Percentiles rank a stretch among this genome's conserved stretches.
These are phyloP conservation scores for Neltuma alba DNA, from an alignment of 306 rosid species.

Conservation along the genomic window DNA sequence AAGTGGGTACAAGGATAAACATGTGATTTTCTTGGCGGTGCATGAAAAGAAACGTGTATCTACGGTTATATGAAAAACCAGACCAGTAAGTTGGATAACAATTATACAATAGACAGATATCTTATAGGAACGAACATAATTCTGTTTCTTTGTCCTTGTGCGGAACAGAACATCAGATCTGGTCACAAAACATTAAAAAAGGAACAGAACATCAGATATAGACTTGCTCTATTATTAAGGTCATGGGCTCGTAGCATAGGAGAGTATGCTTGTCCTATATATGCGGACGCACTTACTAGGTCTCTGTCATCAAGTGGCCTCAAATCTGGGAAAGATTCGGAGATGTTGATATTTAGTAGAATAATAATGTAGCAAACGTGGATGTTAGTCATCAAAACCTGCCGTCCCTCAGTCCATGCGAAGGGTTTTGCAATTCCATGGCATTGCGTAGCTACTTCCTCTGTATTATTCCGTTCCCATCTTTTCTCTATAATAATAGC, in stretches of 20 bases:
- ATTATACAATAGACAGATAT: conserved; percentile 15
- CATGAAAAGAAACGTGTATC: not conserved
- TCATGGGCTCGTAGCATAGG: conserved; percentile 2
- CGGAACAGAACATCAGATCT: conserved; percentile 26
- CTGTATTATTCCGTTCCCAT: conserved; percentile 1
- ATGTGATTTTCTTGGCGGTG: not conserved
- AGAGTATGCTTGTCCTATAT: conserved; percentile 51
- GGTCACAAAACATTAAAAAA: no score
- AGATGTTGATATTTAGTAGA: conserved; percentile 22
- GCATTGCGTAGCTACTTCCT: not conserved
- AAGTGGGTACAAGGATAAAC: conserved; percentile 19
- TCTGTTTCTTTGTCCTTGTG: conserved; percentile 36
- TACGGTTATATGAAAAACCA: conserved; percentile 17
- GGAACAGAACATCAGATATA: conserved; percentile 24
- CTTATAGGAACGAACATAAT: not conserved
- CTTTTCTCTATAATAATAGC: not conserved
- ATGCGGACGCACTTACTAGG: conserved; percentile 43
- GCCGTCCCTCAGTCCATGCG: conserved; percentile 26
- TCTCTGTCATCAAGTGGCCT: conserved; percentile 54
- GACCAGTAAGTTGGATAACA: conserved; percentile 41
- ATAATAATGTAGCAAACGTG: conserved; percentile 30
- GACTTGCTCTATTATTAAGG: conserved; percentile 38
- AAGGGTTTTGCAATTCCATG: not conserved
- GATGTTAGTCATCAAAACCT: conserved; percentile 36
- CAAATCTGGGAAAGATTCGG: conserved; percentile 70